These are phyloP conservation scores for Psophocarpus tetragonolobus DNA, from an alignment of 306 rosid genomes.

Conservation along the genomic window DNA sequence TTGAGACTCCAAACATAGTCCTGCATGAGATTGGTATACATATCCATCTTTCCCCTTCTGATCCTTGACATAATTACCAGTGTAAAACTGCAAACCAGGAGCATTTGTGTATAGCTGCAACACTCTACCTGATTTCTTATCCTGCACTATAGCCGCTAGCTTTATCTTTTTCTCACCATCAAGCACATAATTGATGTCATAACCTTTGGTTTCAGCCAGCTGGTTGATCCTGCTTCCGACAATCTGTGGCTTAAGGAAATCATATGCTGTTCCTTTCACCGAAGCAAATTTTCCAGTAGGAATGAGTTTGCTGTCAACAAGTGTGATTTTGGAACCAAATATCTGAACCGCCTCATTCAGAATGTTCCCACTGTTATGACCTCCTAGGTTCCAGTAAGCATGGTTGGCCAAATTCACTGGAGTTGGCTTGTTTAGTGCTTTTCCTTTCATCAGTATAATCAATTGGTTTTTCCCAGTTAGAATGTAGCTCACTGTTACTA, in stretches of 20 bases:
- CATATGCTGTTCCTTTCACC: slow-evolving; percentile 49
- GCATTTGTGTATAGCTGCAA: slow-evolving; percentile 62
- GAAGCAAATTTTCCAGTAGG: slow-evolving; percentile 73
- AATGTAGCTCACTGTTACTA: slow-evolving; percentile 59
- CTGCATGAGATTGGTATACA: slow-evolving; percentile 62
- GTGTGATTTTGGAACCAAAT: slow-evolving; percentile 67
- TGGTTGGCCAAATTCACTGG: slow-evolving; percentile 87
- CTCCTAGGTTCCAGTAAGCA: slow-evolving; percentile 83
- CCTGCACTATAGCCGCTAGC: slow-evolving; percentile 57
- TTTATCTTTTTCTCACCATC: slow-evolving; percentile 45
- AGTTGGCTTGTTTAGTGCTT: slow-evolving; percentile 78
- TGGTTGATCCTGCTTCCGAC: slow-evolving; percentile 69
- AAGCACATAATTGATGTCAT: slow-evolving; percentile 74
- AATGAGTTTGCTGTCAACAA: slow-evolving; percentile 57
- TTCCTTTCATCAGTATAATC: slow-evolving; percentile 61
- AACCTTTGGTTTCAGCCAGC: slow-evolving; percentile 52
- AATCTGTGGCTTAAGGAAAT: slow-evolving; percentile 61
- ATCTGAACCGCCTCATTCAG: slow-evolving; percentile 60
- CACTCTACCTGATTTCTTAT: slow-evolving; percentile 66
- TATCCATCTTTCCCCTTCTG: slow-evolving; percentile 71
- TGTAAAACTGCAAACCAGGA: slow-evolving; percentile 86
- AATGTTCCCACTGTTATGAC: slow-evolving; percentile 74
- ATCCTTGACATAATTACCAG: slow-evolving; percentile 53
- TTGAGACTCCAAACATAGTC: slow-evolving; percentile 81
- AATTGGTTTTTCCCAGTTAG: slow-evolving; percentile 49